Percentiles rank a stretch among this genome's conserved stretches.
Evolutionary conservation across 345 rosid genomes (phyloP).

Genomic region (Brassica juncea): DNA sequence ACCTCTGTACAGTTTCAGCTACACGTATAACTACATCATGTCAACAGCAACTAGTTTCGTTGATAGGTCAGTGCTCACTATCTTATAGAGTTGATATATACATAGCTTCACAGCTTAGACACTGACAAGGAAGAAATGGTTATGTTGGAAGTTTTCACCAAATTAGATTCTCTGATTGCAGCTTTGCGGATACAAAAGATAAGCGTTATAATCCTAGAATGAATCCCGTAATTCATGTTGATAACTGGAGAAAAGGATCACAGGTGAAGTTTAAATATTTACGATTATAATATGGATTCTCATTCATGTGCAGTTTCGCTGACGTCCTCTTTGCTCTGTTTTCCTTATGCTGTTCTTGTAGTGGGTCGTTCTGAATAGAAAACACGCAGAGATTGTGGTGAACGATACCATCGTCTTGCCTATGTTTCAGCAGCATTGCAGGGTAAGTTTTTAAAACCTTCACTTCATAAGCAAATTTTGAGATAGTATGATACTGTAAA

Average conservation of each 20-base stretch:
- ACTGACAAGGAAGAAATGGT: not conserved
- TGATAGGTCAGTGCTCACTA: slow-evolving; percentile 72
- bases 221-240: slow-evolving; percentile 70
- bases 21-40: slow-evolving; percentile 86
- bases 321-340: slow-evolving; percentile 9
- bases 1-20: slow-evolving; percentile 93
- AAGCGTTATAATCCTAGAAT: slow-evolving; percentile 97
- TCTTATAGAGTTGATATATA: not conserved
- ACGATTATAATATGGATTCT: not conserved
- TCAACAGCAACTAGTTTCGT: slow-evolving; percentile 87
- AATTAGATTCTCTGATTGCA: slow-evolving; percentile 34
- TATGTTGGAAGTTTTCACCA: slow-evolving; percentile 11
- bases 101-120: not conserved
- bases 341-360: slow-evolving; percentile 40
- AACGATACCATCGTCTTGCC: slow-evolving; percentile 80
- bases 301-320: slow-evolving; percentile 21
- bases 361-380: slow-evolving; percentile 92
- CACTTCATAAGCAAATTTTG: not conserved
- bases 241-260: slow-evolving; percentile 98
- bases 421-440: slow-evolving; percentile 85
- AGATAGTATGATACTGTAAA: not conserved
- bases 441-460: slow-evolving; percentile 54
- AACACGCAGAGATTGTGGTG: slow-evolving; percentile 84
- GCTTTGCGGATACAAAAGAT: slow-evolving; percentile 96
- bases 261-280: slow-evolving; percentile 55